Conservation (phyloP, 2,329 filamentous ascomycete genomes). For the Phoma sp. region DNA sequence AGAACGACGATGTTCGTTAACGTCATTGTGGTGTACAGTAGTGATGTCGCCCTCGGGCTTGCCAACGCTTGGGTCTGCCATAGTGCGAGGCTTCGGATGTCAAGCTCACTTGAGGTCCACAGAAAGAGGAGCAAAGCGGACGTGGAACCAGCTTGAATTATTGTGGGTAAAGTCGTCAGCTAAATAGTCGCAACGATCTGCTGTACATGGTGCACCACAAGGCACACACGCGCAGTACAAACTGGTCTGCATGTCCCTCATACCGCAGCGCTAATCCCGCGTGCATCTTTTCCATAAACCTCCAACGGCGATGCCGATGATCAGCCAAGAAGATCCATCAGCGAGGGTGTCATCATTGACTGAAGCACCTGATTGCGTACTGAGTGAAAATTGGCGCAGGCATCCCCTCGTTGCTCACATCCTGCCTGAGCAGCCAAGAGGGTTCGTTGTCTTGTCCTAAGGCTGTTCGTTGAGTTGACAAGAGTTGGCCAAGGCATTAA, state of each 20-base stretch:
- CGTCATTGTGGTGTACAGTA: constrained; percentile 1
- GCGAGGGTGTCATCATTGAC: not conserved
- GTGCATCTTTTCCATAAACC: constrained; percentile 4
- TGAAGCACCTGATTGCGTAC: not conserved
- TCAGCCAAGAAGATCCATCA: constrained; percentile 1
- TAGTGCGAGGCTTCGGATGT: not conserved
- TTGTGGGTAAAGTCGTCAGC: not conserved
- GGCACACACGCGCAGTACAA: not conserved
- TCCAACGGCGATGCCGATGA: constrained; percentile 6
- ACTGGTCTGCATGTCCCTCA: not conserved
- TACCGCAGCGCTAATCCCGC: constrained; percentile 6
- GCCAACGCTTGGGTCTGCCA: constrained; percentile 16
- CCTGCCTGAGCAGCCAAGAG: constrained; percentile 10
- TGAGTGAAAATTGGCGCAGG: not conserved
- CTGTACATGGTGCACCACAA: not conserved
- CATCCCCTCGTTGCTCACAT: not conserved
- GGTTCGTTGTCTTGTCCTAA: constrained; percentile 13
- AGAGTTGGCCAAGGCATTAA: constrained; percentile 9
- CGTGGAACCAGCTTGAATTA: not conserved
- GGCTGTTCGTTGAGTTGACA: constrained; percentile 3
- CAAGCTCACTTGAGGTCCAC: not conserved
- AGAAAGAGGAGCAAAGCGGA: not conserved
- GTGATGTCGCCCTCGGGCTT: constrained; percentile 9
- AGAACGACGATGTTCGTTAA: constrained; percentile 19
- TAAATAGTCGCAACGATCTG: constrained; percentile 14